These are phyloP conservation scores for Diaporthe citrichinensis DNA, from an alignment of 2,329 filamentous ascomycete genomes.

Conservation along the genomic window DNA sequence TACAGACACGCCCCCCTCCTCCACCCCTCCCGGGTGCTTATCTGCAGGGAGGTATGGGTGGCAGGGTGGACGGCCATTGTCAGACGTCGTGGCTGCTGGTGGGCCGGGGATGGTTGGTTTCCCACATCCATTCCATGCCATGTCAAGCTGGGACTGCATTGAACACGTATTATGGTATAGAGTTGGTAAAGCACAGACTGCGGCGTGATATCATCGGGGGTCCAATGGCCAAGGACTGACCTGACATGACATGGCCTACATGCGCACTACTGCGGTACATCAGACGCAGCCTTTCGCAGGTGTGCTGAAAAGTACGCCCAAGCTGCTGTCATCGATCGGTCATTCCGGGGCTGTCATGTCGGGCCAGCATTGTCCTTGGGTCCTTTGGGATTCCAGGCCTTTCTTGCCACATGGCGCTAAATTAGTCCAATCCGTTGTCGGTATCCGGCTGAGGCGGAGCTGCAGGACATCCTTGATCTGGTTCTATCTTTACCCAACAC, in stretches of 20 bases:
- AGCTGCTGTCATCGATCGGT: background rate
- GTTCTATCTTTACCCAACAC: constrained; percentile 30
- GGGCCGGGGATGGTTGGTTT: background rate
- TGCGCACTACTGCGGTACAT: constrained; percentile 11
- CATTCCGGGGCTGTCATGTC: constrained; percentile 18
- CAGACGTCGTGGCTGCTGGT: constrained; percentile 16
- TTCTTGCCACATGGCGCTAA: constrained; percentile 26
- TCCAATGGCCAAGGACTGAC: constrained; percentile 23
- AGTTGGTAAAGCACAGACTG: constrained; percentile 7
- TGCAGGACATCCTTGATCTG: constrained; percentile 18
- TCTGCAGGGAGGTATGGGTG: constrained; percentile 24
- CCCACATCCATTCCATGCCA: background rate
- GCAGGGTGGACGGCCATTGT: constrained; percentile 2
- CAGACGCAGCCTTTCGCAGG: constrained; percentile 4
- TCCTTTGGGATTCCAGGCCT: background rate
- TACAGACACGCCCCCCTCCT: constrained; percentile 11
- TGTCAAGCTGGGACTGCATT: background rate
- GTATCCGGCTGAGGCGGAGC: constrained; percentile 28
- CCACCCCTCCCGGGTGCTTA: constrained; percentile 24
- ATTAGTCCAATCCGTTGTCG: constrained; percentile 28
- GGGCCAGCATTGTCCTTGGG: background rate
- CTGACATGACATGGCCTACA: constrained; percentile 2
- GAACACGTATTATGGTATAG: background rate
- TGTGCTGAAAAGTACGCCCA: constrained; percentile 33
- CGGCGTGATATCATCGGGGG: constrained; percentile 22